Evolutionary conservation across 2,329 filamentous ascomycete species (phyloP).

Genomic region (Emmonsiellopsis sp.): DNA sequence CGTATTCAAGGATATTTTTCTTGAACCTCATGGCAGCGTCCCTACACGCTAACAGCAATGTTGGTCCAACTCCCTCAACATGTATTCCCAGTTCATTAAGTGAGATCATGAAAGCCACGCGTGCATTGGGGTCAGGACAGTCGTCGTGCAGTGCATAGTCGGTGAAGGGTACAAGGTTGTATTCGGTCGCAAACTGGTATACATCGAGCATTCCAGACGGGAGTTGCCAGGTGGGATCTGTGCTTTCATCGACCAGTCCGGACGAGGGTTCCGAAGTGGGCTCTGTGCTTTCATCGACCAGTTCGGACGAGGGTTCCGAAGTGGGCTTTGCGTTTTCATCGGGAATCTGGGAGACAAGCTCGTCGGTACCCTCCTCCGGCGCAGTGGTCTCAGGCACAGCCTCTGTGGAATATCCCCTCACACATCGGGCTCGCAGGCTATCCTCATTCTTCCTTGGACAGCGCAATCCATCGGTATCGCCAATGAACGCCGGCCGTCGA

Average conservation of each 20-base stretch:
- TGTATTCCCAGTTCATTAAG: constrained; percentile 27
- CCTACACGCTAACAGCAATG: constrained; percentile 22
- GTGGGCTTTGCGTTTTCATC: background rate
- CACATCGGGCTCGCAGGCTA: no score
- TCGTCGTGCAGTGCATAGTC: constrained; percentile 6
- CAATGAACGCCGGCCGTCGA: no score
- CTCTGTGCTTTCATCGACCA: no score
- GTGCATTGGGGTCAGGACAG: constrained; percentile 7
- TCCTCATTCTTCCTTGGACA: no score
- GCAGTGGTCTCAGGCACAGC: no score
- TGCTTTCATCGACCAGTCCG: no score
- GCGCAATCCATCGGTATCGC: no score
- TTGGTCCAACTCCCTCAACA: constrained; percentile 18
- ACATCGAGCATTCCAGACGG: constrained; percentile 16
- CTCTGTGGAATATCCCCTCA: no score
- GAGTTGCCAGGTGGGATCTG: no score
- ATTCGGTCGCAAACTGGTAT: constrained; percentile 35
- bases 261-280: no score
- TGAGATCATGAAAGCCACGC: constrained; percentile 23
- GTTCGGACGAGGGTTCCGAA: no score
- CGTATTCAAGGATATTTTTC: constrained; percentile 6
- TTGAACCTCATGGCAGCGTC: constrained; percentile 32
- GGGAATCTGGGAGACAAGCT: background rate
- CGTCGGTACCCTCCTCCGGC: no score
- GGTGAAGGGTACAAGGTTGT: constrained; percentile 24